phyloP scores from a whole-genome alignment of 495 filamentous ascomycete genomes.

The Hypoxylon rickii region DNA sequence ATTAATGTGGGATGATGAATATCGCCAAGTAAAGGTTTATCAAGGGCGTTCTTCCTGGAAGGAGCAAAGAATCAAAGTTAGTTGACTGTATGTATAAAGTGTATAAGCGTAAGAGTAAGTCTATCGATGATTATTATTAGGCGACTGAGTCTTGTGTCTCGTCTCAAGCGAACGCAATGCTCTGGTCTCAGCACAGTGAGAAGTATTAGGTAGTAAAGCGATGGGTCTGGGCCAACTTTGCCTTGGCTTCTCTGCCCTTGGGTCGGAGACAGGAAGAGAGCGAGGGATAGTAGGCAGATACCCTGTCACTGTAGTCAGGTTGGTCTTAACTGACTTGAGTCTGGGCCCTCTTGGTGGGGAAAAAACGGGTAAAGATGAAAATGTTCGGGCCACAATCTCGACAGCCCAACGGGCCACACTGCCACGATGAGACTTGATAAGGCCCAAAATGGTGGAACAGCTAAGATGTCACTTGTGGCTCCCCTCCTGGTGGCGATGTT shows the following conservation, averaged over 20 bases:
- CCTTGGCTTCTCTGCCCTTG: slow-evolving; percentile 9
- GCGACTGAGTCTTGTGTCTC: background rate
- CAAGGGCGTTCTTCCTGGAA: background rate
- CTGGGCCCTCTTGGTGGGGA: slow-evolving; percentile 23
- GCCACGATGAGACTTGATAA: slow-evolving; percentile 32
- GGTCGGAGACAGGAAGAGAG: background rate
- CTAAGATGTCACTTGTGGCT: slow-evolving; percentile 15
- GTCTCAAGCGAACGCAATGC: background rate
- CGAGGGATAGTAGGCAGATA: too few relatives aligned
- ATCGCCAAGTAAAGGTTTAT: background rate
- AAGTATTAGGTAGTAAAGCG: background rate
- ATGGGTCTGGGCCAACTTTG: slow-evolving; percentile 1
- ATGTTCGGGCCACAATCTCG: slow-evolving; percentile 36
- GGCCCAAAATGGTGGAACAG: slow-evolving; percentile 29
- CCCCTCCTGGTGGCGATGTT: slow-evolving; percentile 22
- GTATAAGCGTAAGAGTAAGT: background rate
- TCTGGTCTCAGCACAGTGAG: slow-evolving; percentile 9
- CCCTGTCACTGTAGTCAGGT: background rate
- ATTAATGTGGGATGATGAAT: background rate
- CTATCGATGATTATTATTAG: background rate
- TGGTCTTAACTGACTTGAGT: background rate
- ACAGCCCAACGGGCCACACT: slow-evolving; percentile 33
- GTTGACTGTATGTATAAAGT: too few relatives aligned
- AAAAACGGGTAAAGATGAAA: slow-evolving; percentile 35
- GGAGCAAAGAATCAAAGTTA: too few relatives aligned